Evolutionary conservation across 2,329 filamentous ascomycete genomes (phyloP), one percentile per base, ranked within the genome.

Genomic region (Alternaria brassicae): DNA sequence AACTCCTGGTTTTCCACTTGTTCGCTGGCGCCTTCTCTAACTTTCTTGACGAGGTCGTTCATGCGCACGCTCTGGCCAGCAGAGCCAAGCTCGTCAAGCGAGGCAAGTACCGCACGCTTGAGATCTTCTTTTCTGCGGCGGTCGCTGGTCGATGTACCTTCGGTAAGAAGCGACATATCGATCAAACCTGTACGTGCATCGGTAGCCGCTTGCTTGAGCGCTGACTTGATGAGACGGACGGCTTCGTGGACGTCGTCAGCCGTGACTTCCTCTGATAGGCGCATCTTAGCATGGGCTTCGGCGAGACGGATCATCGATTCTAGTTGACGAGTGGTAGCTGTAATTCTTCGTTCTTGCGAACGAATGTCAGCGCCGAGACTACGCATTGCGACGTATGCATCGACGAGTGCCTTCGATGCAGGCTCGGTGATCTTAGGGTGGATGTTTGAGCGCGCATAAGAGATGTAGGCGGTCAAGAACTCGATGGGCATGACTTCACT

Each of bases 261-360:
- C 0, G 91, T 93, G 40, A 99, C 95, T 13, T 84, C 86, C 3
- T 83, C 77, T 0, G 90, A 87, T 5, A 99, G 86, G 4, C 95
- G 91, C 96, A 99, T 99, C 79, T 97, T 97, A 49, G 95, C 96
- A 79, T 99, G 96, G 0, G 93, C 95, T 82, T 99, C 95, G 1
- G 93, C 83, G 3, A 99, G 89, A 62, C 95, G 94, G 75, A 99
- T 98, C 96, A 99, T 99, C 44, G 91, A 95, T 81, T 99, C 96
- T 6, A 99, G 85, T 80, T 99, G 95, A 75, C 95, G 88, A 0
- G 96, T 99, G 3, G 95, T 99, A 39, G 95, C 95, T 0, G 95
- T 99, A 81, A 99, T 99, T 67, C 95, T 92, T 78, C 96, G 94
- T 79, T 99, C 96, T 3, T 91, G 87, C 2, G 93, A 86, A 48